Base-by-base conservation (phyloP, 2,329 filamentous ascomycete species). In the Diaporthe sp. region DNA sequence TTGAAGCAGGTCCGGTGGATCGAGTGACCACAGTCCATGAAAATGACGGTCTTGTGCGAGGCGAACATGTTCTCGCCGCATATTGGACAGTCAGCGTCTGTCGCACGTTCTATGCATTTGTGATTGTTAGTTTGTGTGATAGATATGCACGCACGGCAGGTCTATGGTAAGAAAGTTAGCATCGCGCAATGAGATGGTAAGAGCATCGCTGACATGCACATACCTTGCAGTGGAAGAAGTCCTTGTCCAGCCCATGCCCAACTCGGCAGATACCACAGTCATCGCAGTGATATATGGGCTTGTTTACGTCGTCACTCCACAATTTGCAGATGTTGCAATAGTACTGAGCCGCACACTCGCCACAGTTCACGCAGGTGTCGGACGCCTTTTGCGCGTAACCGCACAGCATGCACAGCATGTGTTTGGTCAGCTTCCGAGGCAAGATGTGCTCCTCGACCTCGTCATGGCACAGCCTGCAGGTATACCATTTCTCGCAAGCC, bases 321-420 rank as follows among this genome's bases (percentile, higher is more conserved):
- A 99, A 88, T 84, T 98, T 98, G 88, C 97, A 99, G 72, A 97
- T 93, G 71, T 92, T 90, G 85, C 97, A 99, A 82, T 97, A 99
- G 83, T 98, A 98, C 80, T 93, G 93, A 17, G 96, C 95, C 9
- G 95, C 91, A 74, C 92, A 90, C 78, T 92, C 91, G 25, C 92
- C 93, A 82, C 97, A 99, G 73, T 91, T 88, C 68, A 89, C 87
- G 82, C 97, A 99, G 69, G 91, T 88, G 77, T 97, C 95, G 40
- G 91, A 91, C 4, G 94, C 96, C 73, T 90, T 90, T 80, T 99
- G 97, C 2, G 97, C 93, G 73, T 93, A 95, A 9, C 92, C 91
- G 82, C 97, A 99, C 38, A 95, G 88, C 97, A 99, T 99, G 83
- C 97, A 99, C 8, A 99, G 89, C 97, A 99, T 99, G 80, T 98